These are phyloP conservation scores for Phylloporus sp. DNA, from an alignment of 768 basidiomycete genomes.

Conservation along the genomic window DNA sequence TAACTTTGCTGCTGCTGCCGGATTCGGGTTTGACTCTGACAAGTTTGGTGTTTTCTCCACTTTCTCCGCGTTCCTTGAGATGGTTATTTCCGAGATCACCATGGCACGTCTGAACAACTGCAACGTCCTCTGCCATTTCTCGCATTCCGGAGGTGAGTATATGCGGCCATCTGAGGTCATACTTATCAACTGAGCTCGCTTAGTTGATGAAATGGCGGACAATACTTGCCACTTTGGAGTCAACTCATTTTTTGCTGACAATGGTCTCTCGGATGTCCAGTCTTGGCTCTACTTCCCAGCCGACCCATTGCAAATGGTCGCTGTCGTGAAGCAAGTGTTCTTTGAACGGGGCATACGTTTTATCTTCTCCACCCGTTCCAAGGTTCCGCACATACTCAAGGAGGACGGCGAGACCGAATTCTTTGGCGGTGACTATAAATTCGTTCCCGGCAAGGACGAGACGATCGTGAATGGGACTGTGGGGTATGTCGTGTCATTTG, in stretches of 20 bases:
- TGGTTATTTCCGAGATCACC: constrained; percentile 84
- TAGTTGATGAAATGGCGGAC: constrained; percentile 70
- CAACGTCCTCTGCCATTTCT: constrained; percentile 87
- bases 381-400: constrained; percentile 83
- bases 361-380: constrained; percentile 85
- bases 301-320: constrained; percentile 76
- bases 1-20: constrained; percentile 80
- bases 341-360: constrained; percentile 82
- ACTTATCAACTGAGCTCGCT: neutral
- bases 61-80: constrained; percentile 90
- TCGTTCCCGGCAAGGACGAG: constrained; percentile 84
- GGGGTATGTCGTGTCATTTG: constrained; percentile 82
- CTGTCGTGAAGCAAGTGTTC: constrained; percentile 73
- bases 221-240: constrained; percentile 66
- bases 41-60: constrained; percentile 89
- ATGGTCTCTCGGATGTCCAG: constrained; percentile 76
- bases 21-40: constrained; percentile 78
- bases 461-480: constrained; percentile 70
- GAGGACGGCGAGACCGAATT: constrained; percentile 63
- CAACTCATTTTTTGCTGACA: constrained; percentile 87
- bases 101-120: constrained; percentile 91
- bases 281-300: constrained; percentile 88
- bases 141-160: constrained; percentile 73
- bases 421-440: constrained; percentile 71
- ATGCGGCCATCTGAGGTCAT: neutral